These are phyloP conservation scores for Sporisorium iseilematis-ciliati DNA, from an alignment of 1,284 basidiomycete genomes.

Conservation along the genomic window DNA sequence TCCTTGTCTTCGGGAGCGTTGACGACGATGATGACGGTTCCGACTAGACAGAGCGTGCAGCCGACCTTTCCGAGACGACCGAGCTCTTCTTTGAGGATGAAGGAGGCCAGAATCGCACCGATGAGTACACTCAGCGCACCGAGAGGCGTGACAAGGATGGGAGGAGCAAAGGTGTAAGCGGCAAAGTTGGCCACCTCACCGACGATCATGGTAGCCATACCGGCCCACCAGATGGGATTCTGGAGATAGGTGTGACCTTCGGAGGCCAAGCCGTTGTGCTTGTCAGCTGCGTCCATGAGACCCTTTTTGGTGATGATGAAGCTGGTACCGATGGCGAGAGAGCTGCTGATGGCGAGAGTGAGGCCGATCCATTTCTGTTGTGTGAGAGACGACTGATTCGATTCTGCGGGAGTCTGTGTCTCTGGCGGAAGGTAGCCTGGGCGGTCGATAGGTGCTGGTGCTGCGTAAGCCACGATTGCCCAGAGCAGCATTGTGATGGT, in stretches of 20 bases:
- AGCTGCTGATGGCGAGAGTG: conserved; percentile 66
- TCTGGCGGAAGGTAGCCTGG: conserved; percentile 48
- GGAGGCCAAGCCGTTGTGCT: conserved; percentile 63
- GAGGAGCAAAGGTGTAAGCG: conserved; percentile 96
- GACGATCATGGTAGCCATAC: conserved; percentile 80
- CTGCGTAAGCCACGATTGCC: conserved; percentile 21
- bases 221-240: conserved; percentile 98
- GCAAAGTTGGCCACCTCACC: conserved; percentile 91
- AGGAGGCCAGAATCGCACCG: conserved; percentile 81
- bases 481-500: conserved; percentile 32
- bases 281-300: conserved; percentile 67
- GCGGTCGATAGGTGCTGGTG: conserved; percentile 34
- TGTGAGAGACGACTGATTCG: conserved; percentile 50
- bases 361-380: conserved; percentile 69
- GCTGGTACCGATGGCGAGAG: conserved; percentile 67
- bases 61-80: conserved; percentile 93
- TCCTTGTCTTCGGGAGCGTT: conserved; percentile 97
- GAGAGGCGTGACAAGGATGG: conserved; percentile 94
- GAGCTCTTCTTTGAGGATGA: conserved; percentile 91
- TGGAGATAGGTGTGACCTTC: conserved; percentile 77
- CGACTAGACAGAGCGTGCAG: conserved; percentile 88
- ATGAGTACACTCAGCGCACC: conserved; percentile 97
- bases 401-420: conserved; percentile 34
- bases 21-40: conserved; percentile 93
- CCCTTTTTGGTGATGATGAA: conserved; percentile 70